Evolutionary conservation across 768 basidiomycete genomes (phyloP).

Genomic region (Boletus reticulatus): DNA sequence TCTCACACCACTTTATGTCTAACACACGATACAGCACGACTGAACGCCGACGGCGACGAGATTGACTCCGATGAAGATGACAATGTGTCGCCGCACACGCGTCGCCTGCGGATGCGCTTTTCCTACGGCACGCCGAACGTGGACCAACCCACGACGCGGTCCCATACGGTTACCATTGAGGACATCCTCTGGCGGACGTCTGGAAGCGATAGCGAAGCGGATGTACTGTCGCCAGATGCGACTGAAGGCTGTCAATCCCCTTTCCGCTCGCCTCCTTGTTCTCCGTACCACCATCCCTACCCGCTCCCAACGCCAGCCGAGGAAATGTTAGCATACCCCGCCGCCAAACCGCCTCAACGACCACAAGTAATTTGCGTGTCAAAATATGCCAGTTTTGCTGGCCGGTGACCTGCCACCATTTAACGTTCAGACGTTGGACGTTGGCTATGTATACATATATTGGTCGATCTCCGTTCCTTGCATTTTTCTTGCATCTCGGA

Average conservation of each 20-base stretch:
- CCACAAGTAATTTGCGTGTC: constrained; percentile 21
- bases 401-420: constrained; percentile 21
- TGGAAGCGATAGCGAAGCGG: constrained; percentile 23
- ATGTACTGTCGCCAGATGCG: constrained; percentile 17
- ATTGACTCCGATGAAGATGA: constrained; percentile 61
- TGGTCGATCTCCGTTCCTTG: constrained; percentile 1
- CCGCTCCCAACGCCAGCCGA: constrained; percentile 58
- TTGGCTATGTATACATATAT: neutral
- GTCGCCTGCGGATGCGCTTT: constrained; percentile 44
- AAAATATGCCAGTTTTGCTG: constrained; percentile 31
- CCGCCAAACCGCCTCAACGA: constrained; percentile 5
- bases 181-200: constrained; percentile 24
- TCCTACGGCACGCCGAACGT: constrained; percentile 17
- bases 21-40: constrained; percentile 27
- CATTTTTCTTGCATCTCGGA: neutral
- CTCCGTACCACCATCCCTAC: constrained; percentile 29
- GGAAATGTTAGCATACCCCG: constrained; percentile 42
- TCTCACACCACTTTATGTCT: constrained; percentile 1
- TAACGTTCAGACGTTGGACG: neutral
- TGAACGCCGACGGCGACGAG: constrained; percentile 59
- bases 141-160: constrained; percentile 30
- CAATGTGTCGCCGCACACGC: constrained; percentile 45
- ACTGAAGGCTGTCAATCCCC: constrained; percentile 17
- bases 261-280: constrained; percentile 12
- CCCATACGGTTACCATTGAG: constrained; percentile 28